Evolutionary conservation across 306 rosid genomes (phyloP).

Genomic region (Sesbania bispinosa): DNA sequence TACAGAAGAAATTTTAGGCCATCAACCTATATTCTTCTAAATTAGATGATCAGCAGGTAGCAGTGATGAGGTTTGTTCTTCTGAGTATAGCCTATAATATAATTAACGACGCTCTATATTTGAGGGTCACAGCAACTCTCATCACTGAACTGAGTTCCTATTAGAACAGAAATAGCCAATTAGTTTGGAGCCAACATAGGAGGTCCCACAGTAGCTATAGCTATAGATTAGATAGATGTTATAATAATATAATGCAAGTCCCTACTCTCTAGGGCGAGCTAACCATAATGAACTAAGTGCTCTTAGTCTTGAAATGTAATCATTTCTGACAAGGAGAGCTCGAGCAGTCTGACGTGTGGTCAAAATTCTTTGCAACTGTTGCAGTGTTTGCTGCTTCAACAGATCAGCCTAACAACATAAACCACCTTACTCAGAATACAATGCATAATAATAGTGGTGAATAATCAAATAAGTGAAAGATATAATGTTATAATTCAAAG

Average conservation of each 20-base stretch:
- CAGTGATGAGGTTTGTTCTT: constrained; percentile 15
- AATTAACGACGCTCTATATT: neutral
- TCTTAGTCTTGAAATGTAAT: constrained; percentile 72
- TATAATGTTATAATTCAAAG: too few species aligned
- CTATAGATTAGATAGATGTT: neutral
- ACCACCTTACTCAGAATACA: neutral
- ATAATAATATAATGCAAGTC: constrained; percentile 2
- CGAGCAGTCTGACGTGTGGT: constrained; percentile 75
- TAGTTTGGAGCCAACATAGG: constrained; percentile 7
- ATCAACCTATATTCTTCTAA: constrained; percentile 15
- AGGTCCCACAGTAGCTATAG: neutral
- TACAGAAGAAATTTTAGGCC: neutral
- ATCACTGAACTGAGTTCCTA: constrained; percentile 11
- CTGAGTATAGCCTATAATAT: too few species aligned
- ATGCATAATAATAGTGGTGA: neutral
- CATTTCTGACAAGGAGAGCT: constrained; percentile 59
- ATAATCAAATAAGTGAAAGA: too few species aligned
- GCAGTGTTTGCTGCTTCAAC: constrained; percentile 71
- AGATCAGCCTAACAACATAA: constrained; percentile 65
- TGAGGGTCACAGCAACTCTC: constrained; percentile 10
- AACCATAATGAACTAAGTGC: constrained; percentile 84
- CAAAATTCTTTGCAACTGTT: constrained; percentile 67
- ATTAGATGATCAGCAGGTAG: constrained; percentile 23
- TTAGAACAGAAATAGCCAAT: constrained; percentile 17
- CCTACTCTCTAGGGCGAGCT: constrained; percentile 73